Evolutionary conservation across 495 filamentous ascomycete species (phyloP).

Genomic region (Wilcoxina mikolae): DNA sequence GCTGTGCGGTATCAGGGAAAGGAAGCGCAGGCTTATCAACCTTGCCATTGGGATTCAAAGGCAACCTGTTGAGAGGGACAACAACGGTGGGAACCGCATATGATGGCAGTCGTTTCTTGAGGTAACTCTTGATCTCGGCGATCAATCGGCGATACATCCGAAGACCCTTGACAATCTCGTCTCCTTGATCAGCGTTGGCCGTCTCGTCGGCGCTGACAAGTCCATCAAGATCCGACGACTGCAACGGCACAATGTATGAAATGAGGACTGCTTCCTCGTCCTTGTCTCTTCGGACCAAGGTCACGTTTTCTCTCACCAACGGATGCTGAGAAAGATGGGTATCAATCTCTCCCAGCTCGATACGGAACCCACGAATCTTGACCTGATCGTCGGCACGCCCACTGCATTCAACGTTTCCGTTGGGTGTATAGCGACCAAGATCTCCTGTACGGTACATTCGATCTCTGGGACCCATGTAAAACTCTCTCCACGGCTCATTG

Average conservation of each 20-base stretch:
- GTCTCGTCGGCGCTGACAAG: conserved; percentile 22
- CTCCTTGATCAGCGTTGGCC: conserved; percentile 31
- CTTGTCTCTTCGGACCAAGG: conserved; percentile 71
- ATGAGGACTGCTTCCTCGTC: conserved; percentile 82
- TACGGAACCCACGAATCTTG: conserved; percentile 90
- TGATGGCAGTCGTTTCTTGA: conserved; percentile 58
- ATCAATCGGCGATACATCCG: conserved; percentile 52
- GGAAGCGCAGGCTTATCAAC: conserved; percentile 81
- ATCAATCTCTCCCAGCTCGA: conserved; percentile 91
- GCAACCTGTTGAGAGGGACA: conserved; percentile 65
- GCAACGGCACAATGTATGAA: conserved; percentile 68
- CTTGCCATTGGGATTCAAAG: conserved; percentile 90
- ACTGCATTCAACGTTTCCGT: conserved; percentile 59
- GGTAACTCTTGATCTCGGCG: conserved; percentile 56
- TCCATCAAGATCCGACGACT: conserved; percentile 10
- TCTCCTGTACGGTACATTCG: conserved; percentile 75
- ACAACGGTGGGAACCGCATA: conserved; percentile 74
- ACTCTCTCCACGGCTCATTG: conserved; percentile 57
- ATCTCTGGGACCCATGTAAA: conserved; percentile 73
- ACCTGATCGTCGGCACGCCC: conserved; percentile 82
- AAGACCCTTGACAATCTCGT: conserved; percentile 46
- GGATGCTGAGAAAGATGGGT: conserved; percentile 64
- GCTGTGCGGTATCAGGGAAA: conserved; percentile 66
- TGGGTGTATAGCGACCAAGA: conserved; percentile 56
- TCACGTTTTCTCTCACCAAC: conserved; percentile 73